These are phyloP conservation scores for Stylonectria norvegica DNA, from an alignment of 2,329 filamentous ascomycete species.

Conservation along the genomic window DNA sequence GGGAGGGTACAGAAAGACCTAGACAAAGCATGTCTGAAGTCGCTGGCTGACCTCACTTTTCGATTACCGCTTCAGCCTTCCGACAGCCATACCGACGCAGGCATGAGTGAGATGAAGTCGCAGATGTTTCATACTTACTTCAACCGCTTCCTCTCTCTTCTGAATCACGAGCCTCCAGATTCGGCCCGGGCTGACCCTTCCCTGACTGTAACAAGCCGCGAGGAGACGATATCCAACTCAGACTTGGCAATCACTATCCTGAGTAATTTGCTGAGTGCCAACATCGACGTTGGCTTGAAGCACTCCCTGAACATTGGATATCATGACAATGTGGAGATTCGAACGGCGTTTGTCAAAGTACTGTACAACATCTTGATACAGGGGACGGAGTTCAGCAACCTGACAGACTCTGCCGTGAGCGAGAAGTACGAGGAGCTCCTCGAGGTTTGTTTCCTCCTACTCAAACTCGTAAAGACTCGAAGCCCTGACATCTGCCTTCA, in stretches of 20 bases:
- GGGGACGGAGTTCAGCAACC: slow-evolving; percentile 66
- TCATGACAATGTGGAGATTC: slow-evolving; percentile 66
- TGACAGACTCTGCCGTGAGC: slow-evolving; percentile 64
- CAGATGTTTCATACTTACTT: slow-evolving; percentile 72
- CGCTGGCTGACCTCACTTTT: slow-evolving; percentile 63
- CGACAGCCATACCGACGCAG: slow-evolving; percentile 63
- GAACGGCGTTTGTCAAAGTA: slow-evolving; percentile 67
- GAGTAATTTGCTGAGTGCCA: slow-evolving; percentile 66
- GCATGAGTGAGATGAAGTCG: slow-evolving; percentile 65
- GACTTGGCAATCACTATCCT: slow-evolving; percentile 65
- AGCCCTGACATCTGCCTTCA: slow-evolving; percentile 5
- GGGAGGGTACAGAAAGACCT: slow-evolving; percentile 60
- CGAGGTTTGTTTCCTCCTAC: slow-evolving; percentile 35
- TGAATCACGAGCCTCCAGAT: slow-evolving; percentile 56
- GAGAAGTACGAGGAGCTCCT: slow-evolving; percentile 67
- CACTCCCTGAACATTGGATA: slow-evolving; percentile 68
- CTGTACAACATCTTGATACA: slow-evolving; percentile 69
- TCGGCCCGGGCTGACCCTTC: slow-evolving; percentile 24
- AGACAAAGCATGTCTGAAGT: slow-evolving; percentile 62
- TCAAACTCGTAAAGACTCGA: not conserved
- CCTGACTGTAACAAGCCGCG: slow-evolving; percentile 40
- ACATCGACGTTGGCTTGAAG: slow-evolving; percentile 68
- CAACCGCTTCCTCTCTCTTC: slow-evolving; percentile 63
- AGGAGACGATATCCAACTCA: slow-evolving; percentile 54
- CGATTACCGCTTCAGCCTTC: slow-evolving; percentile 63